phyloP scores from a whole-genome alignment of 345 rosid species.

The Streptanthus diversifolius region DNA sequence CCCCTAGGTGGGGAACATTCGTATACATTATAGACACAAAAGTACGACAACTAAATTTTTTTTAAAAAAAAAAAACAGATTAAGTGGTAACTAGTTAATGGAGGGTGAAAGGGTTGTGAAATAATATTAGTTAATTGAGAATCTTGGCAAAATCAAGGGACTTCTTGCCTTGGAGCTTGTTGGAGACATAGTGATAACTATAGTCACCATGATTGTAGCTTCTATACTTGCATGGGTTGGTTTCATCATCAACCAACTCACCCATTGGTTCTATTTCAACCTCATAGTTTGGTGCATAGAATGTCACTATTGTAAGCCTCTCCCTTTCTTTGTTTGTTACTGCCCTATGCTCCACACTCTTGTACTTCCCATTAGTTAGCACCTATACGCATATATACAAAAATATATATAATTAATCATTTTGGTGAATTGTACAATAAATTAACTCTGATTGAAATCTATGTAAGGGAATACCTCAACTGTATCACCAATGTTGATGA shows the following conservation, averaged over 20 bases:
- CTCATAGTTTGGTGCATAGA: conserved; percentile 94
- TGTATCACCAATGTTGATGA: conserved; percentile 92
- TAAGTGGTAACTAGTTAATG: conserved; percentile 29
- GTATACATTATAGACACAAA: conserved; percentile 22
- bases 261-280: conserved; percentile 71
- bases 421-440: not conserved
- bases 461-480: conserved; percentile 45
- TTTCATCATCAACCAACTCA: conserved; percentile 68
- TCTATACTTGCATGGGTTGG: conserved; percentile 78
- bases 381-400: conserved; percentile 44
- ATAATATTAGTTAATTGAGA: conserved; percentile 30
- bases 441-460: not conserved
- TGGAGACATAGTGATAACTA: conserved; percentile 74
- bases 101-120: not conserved
- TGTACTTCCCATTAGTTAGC: conserved; percentile 86
- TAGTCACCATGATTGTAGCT: conserved; percentile 90
- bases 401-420: not conserved
- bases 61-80: not conserved
- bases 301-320: conserved; percentile 87
- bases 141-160: conserved; percentile 84
- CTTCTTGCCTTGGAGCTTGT: conserved; percentile 86
- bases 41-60: conserved; percentile 9
- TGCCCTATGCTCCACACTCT: conserved; percentile 94
- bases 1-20: conserved; percentile 34
- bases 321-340: conserved; percentile 68